These are phyloP conservation scores for Amoebophrya sp. DNA, from an alignment of 169 alveolate species.

Conservation along the genomic window DNA sequence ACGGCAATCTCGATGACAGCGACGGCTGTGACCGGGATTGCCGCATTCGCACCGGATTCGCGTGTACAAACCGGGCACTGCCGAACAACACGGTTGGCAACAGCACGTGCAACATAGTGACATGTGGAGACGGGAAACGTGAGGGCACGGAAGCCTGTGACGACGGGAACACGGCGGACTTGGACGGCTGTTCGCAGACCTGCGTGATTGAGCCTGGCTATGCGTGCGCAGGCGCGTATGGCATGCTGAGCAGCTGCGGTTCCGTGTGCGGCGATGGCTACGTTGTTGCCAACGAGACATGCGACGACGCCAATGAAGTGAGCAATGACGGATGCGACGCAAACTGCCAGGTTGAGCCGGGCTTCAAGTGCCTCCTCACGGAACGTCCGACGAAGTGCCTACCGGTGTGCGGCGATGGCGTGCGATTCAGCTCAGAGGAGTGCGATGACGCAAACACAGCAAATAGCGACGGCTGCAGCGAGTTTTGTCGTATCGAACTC, in stretches of 20 bases:
- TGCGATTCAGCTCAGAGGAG: not conserved
- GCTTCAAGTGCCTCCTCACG: not conserved
- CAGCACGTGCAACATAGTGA: not conserved
- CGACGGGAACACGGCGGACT: not conserved
- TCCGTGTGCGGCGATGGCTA: not conserved
- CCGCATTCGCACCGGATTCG: not conserved
- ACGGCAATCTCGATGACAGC: not conserved
- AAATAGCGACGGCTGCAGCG: not conserved
- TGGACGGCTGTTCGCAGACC: not conserved
- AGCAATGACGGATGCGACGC: not conserved
- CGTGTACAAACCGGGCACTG: not conserved
- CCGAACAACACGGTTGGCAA: not conserved
- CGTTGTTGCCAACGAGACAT: not conserved
- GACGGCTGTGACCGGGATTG: constrained; percentile 14
- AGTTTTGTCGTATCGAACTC: not conserved
- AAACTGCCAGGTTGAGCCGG: not conserved
- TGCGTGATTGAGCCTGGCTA: not conserved
- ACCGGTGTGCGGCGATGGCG: constrained; percentile 20
- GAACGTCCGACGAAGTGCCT: constrained; percentile 7
- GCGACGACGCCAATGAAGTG: constrained; percentile 6
- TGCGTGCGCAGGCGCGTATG: not conserved
- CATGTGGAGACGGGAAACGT: not conserved
- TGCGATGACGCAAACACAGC: constrained; percentile 2
- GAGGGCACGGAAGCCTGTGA: constrained; percentile 18
- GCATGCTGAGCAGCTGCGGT: not conserved